Conservation (phyloP, 495 filamentous ascomycete genomes). For the Saxophila tyrrhenica region DNA sequence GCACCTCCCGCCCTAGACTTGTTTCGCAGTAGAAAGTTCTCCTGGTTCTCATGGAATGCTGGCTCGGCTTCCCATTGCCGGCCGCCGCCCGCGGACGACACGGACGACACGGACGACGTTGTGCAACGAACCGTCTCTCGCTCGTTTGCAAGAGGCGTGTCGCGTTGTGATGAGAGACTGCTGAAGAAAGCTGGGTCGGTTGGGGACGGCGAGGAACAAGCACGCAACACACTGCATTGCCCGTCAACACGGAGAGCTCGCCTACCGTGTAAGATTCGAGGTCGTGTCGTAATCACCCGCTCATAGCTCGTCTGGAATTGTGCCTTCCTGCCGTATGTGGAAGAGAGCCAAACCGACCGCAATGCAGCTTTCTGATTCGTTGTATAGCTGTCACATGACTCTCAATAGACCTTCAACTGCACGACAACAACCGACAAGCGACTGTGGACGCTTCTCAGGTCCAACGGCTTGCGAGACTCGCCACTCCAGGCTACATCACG, state of each 20-base stretch:
- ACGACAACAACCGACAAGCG: no score
- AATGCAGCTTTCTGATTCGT: not conserved
- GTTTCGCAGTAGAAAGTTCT: no score
- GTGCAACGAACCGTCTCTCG: not conserved
- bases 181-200: not conserved
- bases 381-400: no score
- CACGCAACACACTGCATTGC: no score
- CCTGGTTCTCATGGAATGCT: not conserved
- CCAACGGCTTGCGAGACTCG: not conserved
- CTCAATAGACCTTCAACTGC: no score
- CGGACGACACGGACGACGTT: no score
- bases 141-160: not conserved
- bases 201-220: no score
- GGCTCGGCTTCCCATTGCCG: not conserved
- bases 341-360: not conserved
- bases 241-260: no score
- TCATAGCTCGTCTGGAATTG: not conserved
- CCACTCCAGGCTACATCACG: not conserved
- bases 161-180: not conserved
- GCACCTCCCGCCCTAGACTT: no score
- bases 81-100: no score
- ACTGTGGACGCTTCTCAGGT: no score
- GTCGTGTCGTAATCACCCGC: not conserved
- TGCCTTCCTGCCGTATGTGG: not conserved
- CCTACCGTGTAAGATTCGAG: no score